Evolutionary conservation across 208 protist species (phyloP).

Genomic region (Entamoeba invadens): DNA sequence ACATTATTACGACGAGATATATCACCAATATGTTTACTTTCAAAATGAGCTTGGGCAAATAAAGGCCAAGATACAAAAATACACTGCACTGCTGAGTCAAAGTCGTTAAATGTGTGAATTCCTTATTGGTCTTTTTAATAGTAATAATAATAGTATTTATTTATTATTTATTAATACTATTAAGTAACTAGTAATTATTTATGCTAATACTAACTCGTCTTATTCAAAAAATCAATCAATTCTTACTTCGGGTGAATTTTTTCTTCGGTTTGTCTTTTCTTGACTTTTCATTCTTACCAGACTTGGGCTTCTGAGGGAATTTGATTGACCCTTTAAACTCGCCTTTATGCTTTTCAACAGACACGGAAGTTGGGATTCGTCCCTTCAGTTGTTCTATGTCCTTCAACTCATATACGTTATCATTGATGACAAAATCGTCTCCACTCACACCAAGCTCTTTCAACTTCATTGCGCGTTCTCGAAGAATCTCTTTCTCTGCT

Average conservation of each 20-base stretch:
- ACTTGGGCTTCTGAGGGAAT: neutral
- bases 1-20: no score
- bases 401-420: neutral
- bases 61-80: no score
- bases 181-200: no score
- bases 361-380: neutral
- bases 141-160: no score
- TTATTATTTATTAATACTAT: no score
- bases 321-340: neutral
- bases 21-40: no score
- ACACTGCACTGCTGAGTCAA: no score
- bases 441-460: neutral
- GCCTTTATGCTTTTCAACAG: neutral
- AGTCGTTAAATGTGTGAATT: no score
- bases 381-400: neutral
- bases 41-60: no score
- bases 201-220: no score
- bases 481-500: neutral
- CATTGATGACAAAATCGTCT: neutral
- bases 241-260: neutral
- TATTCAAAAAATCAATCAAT: conserved; percentile 1
- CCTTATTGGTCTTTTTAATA: no score
- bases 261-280: neutral
- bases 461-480: neutral
- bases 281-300: neutral